Conservation (phyloP, 495 filamentous ascomycete genomes). For the Podospora australis region DNA sequence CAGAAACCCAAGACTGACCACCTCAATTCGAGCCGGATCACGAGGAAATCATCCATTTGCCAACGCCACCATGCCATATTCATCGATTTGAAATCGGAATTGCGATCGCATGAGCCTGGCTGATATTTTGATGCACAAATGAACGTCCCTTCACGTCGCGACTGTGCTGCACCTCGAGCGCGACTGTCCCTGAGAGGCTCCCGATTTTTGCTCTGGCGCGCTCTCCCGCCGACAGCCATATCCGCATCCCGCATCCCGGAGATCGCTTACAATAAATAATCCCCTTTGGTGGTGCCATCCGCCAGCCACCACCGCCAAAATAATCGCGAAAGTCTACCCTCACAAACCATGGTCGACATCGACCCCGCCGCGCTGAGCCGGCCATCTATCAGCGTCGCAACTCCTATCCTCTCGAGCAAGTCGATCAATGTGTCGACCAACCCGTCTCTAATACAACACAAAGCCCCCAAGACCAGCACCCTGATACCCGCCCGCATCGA, state of each 20-base stretch:
- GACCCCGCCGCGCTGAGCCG: constrained; percentile 78
- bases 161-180: constrained; percentile 36
- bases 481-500: constrained; percentile 70
- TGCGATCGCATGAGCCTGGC: constrained; percentile 33
- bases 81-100: constrained; percentile 30
- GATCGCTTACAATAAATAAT: too few relatives aligned
- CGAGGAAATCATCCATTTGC: constrained; percentile 23
- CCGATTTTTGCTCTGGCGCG: constrained; percentile 14
- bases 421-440: constrained; percentile 51
- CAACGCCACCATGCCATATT: constrained; percentile 28
- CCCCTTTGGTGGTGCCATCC: too few relatives aligned
- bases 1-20: constrained; percentile 19
- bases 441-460: constrained; percentile 53
- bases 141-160: constrained; percentile 36
- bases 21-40: constrained; percentile 2
- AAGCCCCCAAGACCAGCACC: constrained; percentile 59
- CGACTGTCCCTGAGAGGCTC: constrained; percentile 26
- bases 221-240: constrained; percentile 9
- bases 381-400: constrained; percentile 53
- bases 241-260: constrained; percentile 4
- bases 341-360: constrained; percentile 66
- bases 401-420: constrained; percentile 55
- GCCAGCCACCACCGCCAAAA: too few relatives aligned
- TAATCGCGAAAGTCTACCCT: constrained; percentile 5
- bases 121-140: constrained; percentile 29